Evolutionary conservation across 2,329 filamentous ascomycete genomes (phyloP).

Genomic region (Nemania diffusa): DNA sequence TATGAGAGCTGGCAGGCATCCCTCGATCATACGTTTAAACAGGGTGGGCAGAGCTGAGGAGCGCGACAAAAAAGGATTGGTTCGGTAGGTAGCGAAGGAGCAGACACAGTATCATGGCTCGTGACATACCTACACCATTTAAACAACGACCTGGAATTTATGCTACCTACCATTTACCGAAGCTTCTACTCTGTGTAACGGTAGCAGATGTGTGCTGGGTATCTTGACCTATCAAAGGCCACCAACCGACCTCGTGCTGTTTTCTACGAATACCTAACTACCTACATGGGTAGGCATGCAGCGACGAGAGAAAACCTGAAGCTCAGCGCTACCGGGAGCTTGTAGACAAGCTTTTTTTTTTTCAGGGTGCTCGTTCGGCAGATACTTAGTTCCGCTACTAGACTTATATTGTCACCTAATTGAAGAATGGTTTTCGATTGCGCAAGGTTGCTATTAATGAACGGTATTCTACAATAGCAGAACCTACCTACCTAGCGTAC

Average conservation of each 20-base stretch:
- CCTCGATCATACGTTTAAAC: too few relatives aligned
- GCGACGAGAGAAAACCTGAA: not conserved
- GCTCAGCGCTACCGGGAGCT: not conserved
- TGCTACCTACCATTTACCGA: not conserved
- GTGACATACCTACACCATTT: too few relatives aligned
- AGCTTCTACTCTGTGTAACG: conserved; percentile 1
- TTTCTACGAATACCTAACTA: not conserved
- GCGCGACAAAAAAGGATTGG: too few relatives aligned
- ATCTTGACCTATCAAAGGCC: conserved; percentile 25
- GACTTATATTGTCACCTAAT: not conserved
- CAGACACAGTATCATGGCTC: too few relatives aligned
- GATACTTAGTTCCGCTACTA: not conserved
- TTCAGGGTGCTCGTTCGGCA: not conserved
- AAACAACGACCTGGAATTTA: too few relatives aligned
- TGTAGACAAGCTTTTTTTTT: not conserved
- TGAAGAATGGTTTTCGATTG: not conserved
- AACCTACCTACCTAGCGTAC: not conserved
- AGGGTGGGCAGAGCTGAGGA: too few relatives aligned
- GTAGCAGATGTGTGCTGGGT: not conserved
- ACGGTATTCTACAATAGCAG: not conserved
- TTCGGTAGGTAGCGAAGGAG: too few relatives aligned
- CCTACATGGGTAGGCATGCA: not conserved
- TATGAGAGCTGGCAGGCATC: not conserved
- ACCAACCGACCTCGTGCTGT: conserved; percentile 25
- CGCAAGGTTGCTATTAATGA: not conserved